phyloP scores from a whole-genome alignment of 2,329 filamentous ascomycete genomes.

The Botrytis squamosa region DNA sequence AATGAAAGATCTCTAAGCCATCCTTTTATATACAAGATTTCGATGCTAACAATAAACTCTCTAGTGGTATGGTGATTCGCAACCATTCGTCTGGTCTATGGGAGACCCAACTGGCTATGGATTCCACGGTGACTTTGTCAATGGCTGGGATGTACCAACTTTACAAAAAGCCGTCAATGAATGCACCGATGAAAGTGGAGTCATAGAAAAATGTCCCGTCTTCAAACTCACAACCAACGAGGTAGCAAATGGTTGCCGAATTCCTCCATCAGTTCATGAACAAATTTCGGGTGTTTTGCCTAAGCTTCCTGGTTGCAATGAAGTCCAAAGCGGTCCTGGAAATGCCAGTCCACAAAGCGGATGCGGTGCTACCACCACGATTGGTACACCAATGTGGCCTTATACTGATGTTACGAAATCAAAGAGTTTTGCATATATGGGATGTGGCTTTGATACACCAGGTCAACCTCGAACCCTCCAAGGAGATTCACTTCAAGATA shows the following conservation, averaged over 20 bases:
- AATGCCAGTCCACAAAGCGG: slow-evolving; percentile 38
- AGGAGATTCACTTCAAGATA: slow-evolving; percentile 16
- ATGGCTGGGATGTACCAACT: slow-evolving; percentile 52
- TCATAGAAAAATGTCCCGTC: slow-evolving; percentile 45
- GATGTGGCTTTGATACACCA: slow-evolving; percentile 57
- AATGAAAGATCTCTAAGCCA: not conserved
- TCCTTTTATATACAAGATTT: not conserved
- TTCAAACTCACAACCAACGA: slow-evolving; percentile 53
- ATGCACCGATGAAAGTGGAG: slow-evolving; percentile 47
- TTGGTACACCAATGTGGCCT: slow-evolving; percentile 48
- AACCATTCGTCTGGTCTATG: slow-evolving; percentile 53
- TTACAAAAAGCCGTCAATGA: slow-evolving; percentile 51
- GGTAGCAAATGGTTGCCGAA: slow-evolving; percentile 51
- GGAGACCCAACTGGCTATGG: slow-evolving; percentile 54
- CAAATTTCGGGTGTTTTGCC: slow-evolving; percentile 45
- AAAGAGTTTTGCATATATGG: slow-evolving; percentile 56
- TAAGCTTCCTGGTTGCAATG: slow-evolving; percentile 56
- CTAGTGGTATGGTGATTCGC: slow-evolving; percentile 44
- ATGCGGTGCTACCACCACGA: slow-evolving; percentile 49
- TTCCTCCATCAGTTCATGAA: slow-evolving; percentile 48
- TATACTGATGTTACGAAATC: slow-evolving; percentile 47
- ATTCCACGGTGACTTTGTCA: slow-evolving; percentile 58
- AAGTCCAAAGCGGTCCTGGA: slow-evolving; percentile 36
- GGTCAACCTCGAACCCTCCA: slow-evolving; percentile 39
- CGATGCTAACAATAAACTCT: not conserved